Conservation (phyloP, 139 green algal genomes). For the Pycnococcus provasolii region DNA sequence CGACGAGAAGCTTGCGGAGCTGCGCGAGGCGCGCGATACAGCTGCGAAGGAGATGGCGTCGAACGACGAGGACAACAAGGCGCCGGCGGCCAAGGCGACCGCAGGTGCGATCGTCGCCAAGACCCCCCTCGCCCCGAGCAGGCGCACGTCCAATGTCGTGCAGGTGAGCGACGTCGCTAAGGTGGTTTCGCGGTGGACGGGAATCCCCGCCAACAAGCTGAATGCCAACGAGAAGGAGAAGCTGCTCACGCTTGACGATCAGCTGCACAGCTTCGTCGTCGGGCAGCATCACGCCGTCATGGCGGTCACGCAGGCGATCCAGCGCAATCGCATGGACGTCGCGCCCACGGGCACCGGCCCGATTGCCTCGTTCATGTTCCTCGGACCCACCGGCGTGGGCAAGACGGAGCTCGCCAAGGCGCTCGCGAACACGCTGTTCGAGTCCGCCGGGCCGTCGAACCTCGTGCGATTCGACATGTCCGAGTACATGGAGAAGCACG, state of each 20-base stretch:
- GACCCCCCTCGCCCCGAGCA: slow-evolving; percentile 18
- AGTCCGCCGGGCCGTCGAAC: slow-evolving; percentile 39
- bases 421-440: slow-evolving; percentile 75
- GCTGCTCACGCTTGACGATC: slow-evolving; percentile 33
- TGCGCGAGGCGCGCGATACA: slow-evolving; percentile 14
- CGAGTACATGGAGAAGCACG: slow-evolving; percentile 71
- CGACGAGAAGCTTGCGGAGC: background rate
- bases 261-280: slow-evolving; percentile 77
- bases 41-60: background rate
- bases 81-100: slow-evolving; percentile 1
- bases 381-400: slow-evolving; percentile 84
- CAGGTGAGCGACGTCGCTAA: slow-evolving; percentile 36
- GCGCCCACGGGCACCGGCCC: slow-evolving; percentile 74
- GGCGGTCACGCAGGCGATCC: slow-evolving; percentile 75
- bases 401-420: slow-evolving; percentile 96
- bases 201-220: slow-evolving; percentile 68
- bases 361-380: slow-evolving; percentile 97
- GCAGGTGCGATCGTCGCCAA: slow-evolving; percentile 11
- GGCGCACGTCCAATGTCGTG: no score
- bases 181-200: slow-evolving; percentile 77
- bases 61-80: no score
- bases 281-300: slow-evolving; percentile 74
- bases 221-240: slow-evolving; percentile 32
- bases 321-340: slow-evolving; percentile 78
- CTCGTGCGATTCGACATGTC: slow-evolving; percentile 92